Evolutionary conservation across 1,139 yeast genomes (phyloP).

Genomic region (Suhomyces panamericanus): DNA sequence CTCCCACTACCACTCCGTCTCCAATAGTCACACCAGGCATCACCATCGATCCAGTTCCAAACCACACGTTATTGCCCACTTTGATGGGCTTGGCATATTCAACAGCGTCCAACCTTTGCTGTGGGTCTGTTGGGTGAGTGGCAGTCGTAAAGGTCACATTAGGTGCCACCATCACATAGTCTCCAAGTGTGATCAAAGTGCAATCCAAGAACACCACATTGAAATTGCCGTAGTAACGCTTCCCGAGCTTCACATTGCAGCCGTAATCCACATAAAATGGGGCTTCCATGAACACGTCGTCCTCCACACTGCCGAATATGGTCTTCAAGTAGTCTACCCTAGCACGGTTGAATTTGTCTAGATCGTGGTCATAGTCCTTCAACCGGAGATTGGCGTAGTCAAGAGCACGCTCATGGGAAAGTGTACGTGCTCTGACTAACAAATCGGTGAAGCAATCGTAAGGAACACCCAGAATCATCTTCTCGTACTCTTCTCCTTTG

Average conservation of each 20-base stretch:
- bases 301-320: conserved; percentile 48
- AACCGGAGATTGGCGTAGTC: conserved; percentile 44
- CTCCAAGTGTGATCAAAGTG: conserved; percentile 61
- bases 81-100: conserved; percentile 58
- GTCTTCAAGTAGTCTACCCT: conserved; percentile 35
- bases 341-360: conserved; percentile 33
- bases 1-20: conserved; percentile 61
- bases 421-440: conserved; percentile 25
- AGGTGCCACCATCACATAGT: conserved; percentile 62
- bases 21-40: conserved; percentile 71
- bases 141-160: conserved; percentile 62
- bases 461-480: conserved; percentile 37
- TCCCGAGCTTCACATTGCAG: conserved; percentile 51
- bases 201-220: conserved; percentile 59
- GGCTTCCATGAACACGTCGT: conserved; percentile 45
- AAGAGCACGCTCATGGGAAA: conserved; percentile 32
- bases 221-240: conserved; percentile 54
- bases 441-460: conserved; percentile 36
- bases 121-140: conserved; percentile 60
- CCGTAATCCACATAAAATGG: conserved; percentile 64
- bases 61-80: conserved; percentile 68
- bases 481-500: conserved; percentile 42
- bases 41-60: conserved; percentile 55
- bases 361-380: conserved; percentile 33
- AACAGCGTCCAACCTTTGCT: conserved; percentile 41